Base-by-base conservation (phyloP, 768 basidiomycete species). In the Chalciporus chontae region DNA sequence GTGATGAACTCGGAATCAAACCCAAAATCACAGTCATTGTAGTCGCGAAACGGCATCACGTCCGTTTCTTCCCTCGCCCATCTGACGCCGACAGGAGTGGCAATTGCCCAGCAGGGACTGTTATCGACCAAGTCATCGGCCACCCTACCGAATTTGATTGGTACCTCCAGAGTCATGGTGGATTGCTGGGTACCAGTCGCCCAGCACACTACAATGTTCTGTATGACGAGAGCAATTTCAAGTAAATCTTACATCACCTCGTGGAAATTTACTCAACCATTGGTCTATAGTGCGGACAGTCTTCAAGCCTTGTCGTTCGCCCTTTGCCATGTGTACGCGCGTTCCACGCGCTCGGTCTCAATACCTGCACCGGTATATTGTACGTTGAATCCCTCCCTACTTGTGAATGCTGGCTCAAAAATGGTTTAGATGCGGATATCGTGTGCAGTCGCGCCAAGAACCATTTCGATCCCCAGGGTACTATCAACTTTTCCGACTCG, bases 341-440 rank as follows among this genome's bases (percentile, higher is more conserved):
- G 88, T 3, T 81, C 87, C 9, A 90, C 87, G 3, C 81, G 88
- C 19, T 86, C 87, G 0, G 88, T 90, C 1, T 90, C 88, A 0
- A 89, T 90, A 43, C 88, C 88, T 0, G 88, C 87, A 0, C 88
- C 88, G 0, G 87, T 90, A 0, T 90, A 90, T 56, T 90, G 87
- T 89, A 59, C 59, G 83, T 65, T 11, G 29, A 11, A 13, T 21
- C 1, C n/a, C 13, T 32, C 26, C 29, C 3, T 14, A 11, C 21
- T 2, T 47, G 15, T 24, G 46, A 37, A 38, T 26, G 2, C 32
- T 15, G 37, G 31, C 52, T 53, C n/a, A 48, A 31, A n/a, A 17
- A 39, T 14, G 21, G 48, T 34, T 24, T 53, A 89, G 87, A 90
- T 61, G 87, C 87, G 8, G 85, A 90, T 61, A 86, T 84, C 19